Percentiles rank a stretch among this genome's conserved stretches.
These are phyloP conservation scores for Nepenthes alata DNA, from an alignment of 179 eudicot genomes.

Conservation along the genomic window DNA sequence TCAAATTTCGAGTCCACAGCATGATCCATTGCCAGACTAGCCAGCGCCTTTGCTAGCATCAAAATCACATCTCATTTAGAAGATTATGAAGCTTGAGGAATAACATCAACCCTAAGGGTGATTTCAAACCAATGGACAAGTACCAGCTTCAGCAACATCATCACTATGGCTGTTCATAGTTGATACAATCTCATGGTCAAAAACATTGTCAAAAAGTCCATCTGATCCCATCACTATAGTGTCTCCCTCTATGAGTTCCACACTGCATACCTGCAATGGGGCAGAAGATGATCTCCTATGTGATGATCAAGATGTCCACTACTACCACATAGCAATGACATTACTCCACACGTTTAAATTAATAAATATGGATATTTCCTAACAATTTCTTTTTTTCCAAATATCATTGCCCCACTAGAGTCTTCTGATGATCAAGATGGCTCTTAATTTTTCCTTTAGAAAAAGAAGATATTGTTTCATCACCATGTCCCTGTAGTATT, in stretches of 20 bases:
- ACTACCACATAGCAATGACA: not conserved
- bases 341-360: not conserved
- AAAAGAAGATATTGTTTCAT: too few relatives aligned
- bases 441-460: too few relatives aligned
- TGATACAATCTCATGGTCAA: constrained; percentile 49
- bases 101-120: too few relatives aligned
- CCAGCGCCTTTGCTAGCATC: constrained; percentile 80
- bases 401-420: too few relatives aligned
- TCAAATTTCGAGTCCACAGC: constrained; percentile 55
- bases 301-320: not conserved
- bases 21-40: constrained; percentile 68
- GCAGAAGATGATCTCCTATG: not conserved
- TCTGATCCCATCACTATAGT: constrained; percentile 80
- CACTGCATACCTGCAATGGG: constrained; percentile 47
- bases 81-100: not conserved
- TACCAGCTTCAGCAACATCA: constrained; percentile 70
- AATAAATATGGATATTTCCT: too few relatives aligned
- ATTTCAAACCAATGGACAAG: not conserved
- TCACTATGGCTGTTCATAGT: constrained; percentile 29
- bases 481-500: too few relatives aligned
- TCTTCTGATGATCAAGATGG: too few relatives aligned
- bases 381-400: too few relatives aligned
- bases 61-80: constrained; percentile 16
- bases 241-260: constrained; percentile 60
- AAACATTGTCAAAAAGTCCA: constrained; percentile 88